phyloP scores from a whole-genome alignment of 140 eudicot species.

The Ambrosia hybrid region DNA sequence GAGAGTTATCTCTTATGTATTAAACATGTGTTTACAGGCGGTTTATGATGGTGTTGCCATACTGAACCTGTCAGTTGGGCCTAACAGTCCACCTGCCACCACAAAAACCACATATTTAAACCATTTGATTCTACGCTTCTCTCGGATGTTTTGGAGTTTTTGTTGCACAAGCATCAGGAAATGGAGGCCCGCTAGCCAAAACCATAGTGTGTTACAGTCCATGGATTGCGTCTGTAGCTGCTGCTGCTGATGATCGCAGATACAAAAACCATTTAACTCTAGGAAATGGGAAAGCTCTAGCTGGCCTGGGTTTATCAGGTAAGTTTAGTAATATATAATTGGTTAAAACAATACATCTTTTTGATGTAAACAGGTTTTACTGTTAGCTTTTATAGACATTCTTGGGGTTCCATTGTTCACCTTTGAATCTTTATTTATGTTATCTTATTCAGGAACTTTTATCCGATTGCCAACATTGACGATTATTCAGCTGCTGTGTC shows the following conservation, averaged over 20 bases:
- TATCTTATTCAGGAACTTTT: too few species aligned
- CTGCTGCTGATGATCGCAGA: constrained; percentile 95
- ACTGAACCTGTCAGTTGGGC: constrained; percentile 93
- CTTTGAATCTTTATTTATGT: too few species aligned
- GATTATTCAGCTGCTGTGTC: too few species aligned
- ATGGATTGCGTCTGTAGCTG: constrained; percentile 95
- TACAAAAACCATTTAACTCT: constrained; percentile 85
- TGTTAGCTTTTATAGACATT: too few species aligned
- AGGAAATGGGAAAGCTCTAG: constrained; percentile 78
- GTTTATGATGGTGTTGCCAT: constrained; percentile 98
- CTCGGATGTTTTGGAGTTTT: constrained; percentile 87
- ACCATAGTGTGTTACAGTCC: constrained; percentile 93
- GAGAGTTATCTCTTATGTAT: neutral
- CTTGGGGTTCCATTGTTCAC: too few species aligned
- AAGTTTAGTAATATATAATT: constrained; percentile 36
- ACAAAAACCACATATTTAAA: constrained; percentile 90
- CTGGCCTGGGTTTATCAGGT: constrained; percentile 94
- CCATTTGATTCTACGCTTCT: constrained; percentile 97
- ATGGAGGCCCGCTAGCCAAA: constrained; percentile 94
- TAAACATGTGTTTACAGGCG: constrained; percentile 51
- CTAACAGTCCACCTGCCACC: constrained; percentile 98
- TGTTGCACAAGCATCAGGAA: constrained; percentile 97
- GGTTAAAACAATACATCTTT: too few species aligned
- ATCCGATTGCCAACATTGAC: too few species aligned
- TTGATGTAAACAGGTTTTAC: too few species aligned